Conservation (phyloP, 2,329 filamentous ascomycete species). For the Cordyceps militaris region DNA sequence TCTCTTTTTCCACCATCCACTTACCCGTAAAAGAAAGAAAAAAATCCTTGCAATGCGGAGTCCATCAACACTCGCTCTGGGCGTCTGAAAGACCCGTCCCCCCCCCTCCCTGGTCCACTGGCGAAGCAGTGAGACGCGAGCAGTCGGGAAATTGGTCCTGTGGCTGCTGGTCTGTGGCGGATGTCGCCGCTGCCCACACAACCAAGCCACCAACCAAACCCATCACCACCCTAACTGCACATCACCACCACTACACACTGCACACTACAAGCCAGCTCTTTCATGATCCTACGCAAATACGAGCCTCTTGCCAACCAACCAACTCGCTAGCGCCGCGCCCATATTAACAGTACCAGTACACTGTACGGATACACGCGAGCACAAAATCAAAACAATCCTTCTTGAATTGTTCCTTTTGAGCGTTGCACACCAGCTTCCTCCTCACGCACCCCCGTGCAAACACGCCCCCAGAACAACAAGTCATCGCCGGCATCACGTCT, state of each 20-base stretch:
- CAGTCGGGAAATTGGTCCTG: slow-evolving; percentile 1
- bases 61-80: not conserved
- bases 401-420: not conserved
- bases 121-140: not conserved
- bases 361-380: not conserved
- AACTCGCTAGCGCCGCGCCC: slow-evolving; percentile 12
- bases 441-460: not conserved
- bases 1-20: not conserved
- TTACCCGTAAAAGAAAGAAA: not conserved
- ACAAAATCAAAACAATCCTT: not conserved
- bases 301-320: slow-evolving; percentile 9
- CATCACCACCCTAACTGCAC: not conserved
- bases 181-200: not conserved
- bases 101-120: not conserved
- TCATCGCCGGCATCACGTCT: not conserved
- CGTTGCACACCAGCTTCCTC: not conserved
- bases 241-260: not conserved
- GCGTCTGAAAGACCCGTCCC: not conserved
- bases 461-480: not conserved
- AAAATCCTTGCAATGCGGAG: not conserved
- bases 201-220: not conserved
- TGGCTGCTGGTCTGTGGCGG: not conserved
- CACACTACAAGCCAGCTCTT: too few relatives aligned
- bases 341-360: not conserved
- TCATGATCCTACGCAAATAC: slow-evolving; percentile 10